Evolutionary conservation across 2,329 filamentous ascomycete species (phyloP), one percentile per base, ranked within the genome.

Genomic region (Triangularia verruculosa): DNA sequence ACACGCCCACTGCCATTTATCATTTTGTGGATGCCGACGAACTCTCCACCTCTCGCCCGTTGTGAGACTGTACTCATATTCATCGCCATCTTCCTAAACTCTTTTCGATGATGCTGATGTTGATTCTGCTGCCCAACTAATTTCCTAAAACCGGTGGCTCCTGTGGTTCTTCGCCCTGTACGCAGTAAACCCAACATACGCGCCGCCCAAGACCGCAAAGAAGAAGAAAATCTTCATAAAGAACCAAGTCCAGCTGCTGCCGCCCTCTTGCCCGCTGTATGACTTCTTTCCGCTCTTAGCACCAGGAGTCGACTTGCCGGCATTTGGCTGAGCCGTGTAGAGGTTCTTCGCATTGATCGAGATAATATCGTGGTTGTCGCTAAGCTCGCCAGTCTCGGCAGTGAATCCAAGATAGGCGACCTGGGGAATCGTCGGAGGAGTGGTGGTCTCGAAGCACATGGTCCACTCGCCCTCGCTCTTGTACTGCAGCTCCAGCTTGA

Each of bases 281-380:
- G 77, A 73, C 68, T 64, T 64, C 64, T 72, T 74, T 66, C 70
- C 74, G 22, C 71, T 74, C 55, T 70, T 68, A 68, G 75, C 69
- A 65, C 73, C 78, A 64, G 75, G 75, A 24, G 76, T 76, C n/a
- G 77, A 70, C 65, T 75, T 76, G 69, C 70, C 75, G 68, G 70
- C 75, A 59, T 74, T 73, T 59, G 81, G 86, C 71, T 80, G 79
- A 27, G 78, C 78, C 63, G 85, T 88, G 80, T 98, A 98, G 66
- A 99, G 81, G 77, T 97, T 99, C 82, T 90, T 90, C 63, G 94
- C 89, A 68, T 88, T 83, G 71, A 99, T 85, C 58, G 87, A 90
- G 75, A 98, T 87, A 77, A 99, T 96, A 79, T 99, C 95, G 83
- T 97, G 94, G 83, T 97, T 97, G 80, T 99, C 95, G 78, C 89